These are phyloP conservation scores for Euphorbia corollata DNA, from an alignment of 441 rosid genomes.

Conservation along the genomic window DNA sequence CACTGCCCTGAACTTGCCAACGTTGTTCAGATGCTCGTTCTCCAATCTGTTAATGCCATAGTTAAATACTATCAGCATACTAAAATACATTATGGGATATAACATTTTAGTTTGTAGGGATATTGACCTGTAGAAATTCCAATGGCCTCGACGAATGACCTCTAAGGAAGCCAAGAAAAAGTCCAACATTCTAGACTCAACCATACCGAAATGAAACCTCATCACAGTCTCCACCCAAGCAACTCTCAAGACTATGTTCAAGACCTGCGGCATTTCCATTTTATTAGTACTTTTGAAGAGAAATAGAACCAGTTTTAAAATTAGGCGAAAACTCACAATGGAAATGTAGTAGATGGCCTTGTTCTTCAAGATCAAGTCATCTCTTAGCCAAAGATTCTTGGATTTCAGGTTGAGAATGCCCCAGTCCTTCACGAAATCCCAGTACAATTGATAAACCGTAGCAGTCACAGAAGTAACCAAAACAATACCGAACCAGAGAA, in stretches of 20 bases:
- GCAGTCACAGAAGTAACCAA: constrained; percentile 61
- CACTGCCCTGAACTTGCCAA: constrained; percentile 81
- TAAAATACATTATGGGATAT: too few relatives aligned
- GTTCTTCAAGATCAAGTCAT: constrained; percentile 63
- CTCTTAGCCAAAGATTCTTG: constrained; percentile 74
- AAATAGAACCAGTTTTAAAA: neutral
- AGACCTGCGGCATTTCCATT: constrained; percentile 35
- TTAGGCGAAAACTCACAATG: constrained; percentile 46
- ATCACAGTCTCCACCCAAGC: constrained; percentile 83
- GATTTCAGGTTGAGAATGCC: constrained; percentile 73
- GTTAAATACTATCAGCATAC: neutral
- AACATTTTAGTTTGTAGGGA: neutral
- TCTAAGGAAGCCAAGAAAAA: constrained; percentile 84
- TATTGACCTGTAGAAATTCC: constrained; percentile 89
- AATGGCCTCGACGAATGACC: constrained; percentile 88
- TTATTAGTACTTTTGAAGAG: constrained; percentile 9
- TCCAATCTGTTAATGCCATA: constrained; percentile 53
- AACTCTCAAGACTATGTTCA: constrained; percentile 69
- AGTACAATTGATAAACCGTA: constrained; percentile 76
- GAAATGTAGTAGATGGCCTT: constrained; percentile 65
- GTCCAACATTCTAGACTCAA: constrained; percentile 64
- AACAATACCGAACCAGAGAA: constrained; percentile 55
- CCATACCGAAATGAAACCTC: constrained; percentile 36
- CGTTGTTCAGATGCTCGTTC: constrained; percentile 89
- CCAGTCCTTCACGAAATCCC: constrained; percentile 99